Evolutionary conservation across 306 rosid species (phyloP).

Genomic region (Pterocarpus macrocarpus): DNA sequence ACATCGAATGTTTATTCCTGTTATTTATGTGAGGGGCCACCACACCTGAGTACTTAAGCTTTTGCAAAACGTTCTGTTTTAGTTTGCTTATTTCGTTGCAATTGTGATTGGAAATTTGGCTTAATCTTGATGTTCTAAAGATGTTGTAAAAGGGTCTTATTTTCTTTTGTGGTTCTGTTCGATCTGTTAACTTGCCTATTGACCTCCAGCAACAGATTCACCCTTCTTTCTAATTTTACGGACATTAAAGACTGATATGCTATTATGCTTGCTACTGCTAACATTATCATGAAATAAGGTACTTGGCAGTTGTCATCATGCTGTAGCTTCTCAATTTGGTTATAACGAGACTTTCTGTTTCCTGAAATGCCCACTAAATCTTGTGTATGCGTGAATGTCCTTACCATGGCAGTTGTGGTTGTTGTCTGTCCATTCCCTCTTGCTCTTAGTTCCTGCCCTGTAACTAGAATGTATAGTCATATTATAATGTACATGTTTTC

Average conservation of each 20-base stretch:
- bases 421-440: no score
- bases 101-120: background rate
- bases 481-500: background rate
- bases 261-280: background rate
- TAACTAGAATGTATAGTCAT: background rate
- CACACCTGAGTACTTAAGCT: background rate
- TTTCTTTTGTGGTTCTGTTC: background rate
- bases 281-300: background rate
- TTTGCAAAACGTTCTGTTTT: background rate
- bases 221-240: background rate
- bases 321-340: background rate
- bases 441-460: no score
- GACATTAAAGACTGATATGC: slow-evolving; percentile 1
- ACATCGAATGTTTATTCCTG: background rate
- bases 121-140: background rate
- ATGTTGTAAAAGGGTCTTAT: background rate
- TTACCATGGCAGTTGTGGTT: no score
- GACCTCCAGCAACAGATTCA: no score
- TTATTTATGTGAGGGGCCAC: background rate
- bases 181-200: no score
- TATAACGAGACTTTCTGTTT: no score
- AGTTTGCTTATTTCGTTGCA: background rate
- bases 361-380: no score
- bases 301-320: background rate
- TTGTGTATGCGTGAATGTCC: no score